Evolutionary conservation across 148 eudicot species (phyloP), one percentile per base, ranked within the genome.

Genomic region (Arctostaphylos glauca): DNA sequence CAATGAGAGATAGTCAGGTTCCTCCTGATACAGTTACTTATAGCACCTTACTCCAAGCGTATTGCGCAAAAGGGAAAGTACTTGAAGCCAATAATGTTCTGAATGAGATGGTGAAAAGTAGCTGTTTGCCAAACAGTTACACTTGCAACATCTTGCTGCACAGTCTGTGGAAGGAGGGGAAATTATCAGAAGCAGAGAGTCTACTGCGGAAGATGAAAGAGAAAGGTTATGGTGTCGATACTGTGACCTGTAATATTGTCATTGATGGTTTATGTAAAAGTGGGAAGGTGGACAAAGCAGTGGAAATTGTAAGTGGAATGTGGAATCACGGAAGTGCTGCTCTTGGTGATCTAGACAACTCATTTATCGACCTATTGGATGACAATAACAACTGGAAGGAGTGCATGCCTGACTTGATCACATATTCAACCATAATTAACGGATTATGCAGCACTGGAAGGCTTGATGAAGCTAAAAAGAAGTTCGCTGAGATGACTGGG

Each of bases 321-420:
- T 94, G 99, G 99, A 90, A 83, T 72, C 91, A 90, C 82, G 98
- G 92, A 84, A 94, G 83, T 87, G 93, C 93, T 84, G 92, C 95
- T 85, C 91, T 92, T 84, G 92, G 91, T 75, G 86, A 87, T 84
- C 82, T 86, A 54, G 94, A 88, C 79, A 92, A 89, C 87, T 76
- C 88, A 82, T 81, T 81, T 79, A 83, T 88, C 62, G 89, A 90
- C 71, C 86, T 88, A 50, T 85, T 92, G 73, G 92, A 91, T 83
- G 86, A 66, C 31, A 84, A 55, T 60, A 71, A 82, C 53, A 85
- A 83, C 81, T 84, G 60, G 62, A 90, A 86, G 60, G 86, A 88
- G 85, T 93, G 93, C 84, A 74, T 85, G 83, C 99, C 99, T 84
- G 94, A 96, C 88, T 74, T 94, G 90, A 76, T 96, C 55, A 94